Base-by-base conservation (phyloP, 352 stramenopile species). In the Globisporangium apiculatum region DNA sequence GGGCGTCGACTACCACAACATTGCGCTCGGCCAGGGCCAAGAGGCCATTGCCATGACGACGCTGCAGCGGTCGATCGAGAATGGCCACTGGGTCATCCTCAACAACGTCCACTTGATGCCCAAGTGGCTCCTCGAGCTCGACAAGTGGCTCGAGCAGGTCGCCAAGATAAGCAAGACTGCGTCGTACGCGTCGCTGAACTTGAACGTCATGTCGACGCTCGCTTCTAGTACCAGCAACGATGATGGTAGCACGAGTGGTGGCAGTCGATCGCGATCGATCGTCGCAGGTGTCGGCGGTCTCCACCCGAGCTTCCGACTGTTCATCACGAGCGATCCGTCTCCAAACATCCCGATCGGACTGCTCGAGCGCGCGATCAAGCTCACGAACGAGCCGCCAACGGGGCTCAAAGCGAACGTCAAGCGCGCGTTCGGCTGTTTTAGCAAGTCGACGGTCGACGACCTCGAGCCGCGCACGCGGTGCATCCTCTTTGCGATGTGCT, bases 81-180 rank as follows among this genome's bases (percentile, higher is more conserved):
- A 97, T 56, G 95, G 95, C 9, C 87, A 97, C 68, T 98, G 95
- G 95, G 80, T 98, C 3, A 93, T 98, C 59, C 77, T 98, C 41
- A 95, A 98, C 71, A 98, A 98, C 62, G 89, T 97, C 14, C 94
- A 98, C 48, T 60, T 98, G 10, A 98, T 98, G 91, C 89, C 94
- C 0, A 86, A 76, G 53, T 98, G 94, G 95, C 83, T 98, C 37
- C 67, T 95, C 1, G 86, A 89, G 53, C 77, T 98, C 12, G 93
- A 98, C 62, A 88, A 95, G 50, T 89, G 96, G 78, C 77, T 98
- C 24, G 91, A 98, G 50, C 67, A 89, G 54, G 50, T 95, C 53
- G 66, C 74, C 0, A 84, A 88, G 45, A 77, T 65, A 8, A 80
- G 72, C 49, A 83, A 75, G 53, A 78, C 79, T 4, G 66, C 73